These are phyloP conservation scores for Aphanomyces astaci DNA, from an alignment of 352 stramenopile genomes.

Conservation along the genomic window DNA sequence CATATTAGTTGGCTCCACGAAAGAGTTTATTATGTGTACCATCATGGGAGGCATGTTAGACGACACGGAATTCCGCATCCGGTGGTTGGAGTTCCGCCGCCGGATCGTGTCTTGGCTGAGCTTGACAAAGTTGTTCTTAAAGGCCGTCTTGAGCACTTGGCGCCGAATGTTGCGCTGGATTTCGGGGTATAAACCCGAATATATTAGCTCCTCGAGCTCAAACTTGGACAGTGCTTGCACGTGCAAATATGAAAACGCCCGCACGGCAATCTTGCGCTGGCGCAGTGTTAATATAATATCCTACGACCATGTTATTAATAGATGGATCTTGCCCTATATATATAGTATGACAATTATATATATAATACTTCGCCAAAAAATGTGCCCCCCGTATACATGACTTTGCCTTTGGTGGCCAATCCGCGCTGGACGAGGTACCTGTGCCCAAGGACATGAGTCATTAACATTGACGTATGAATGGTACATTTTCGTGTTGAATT, in stretches of 20 bases:
- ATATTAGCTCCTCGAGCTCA: conserved; percentile 20
- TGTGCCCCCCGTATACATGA: conserved; percentile 5
- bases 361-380: conserved; percentile 24
- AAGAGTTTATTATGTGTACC: too few relatives aligned
- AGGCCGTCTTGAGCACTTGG: conserved; percentile 22
- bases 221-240: conserved; percentile 18
- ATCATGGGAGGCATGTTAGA: not conserved
- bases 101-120: not conserved
- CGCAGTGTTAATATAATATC: conserved; percentile 19
- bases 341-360: too few relatives aligned
- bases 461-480: not conserved
- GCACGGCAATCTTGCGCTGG: conserved; percentile 12
- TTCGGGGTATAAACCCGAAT: conserved; percentile 21
- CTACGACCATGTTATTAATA: too few relatives aligned
- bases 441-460: not conserved
- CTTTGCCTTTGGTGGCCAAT: conserved; percentile 10
- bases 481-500: conserved; percentile 25
- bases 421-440: conserved; percentile 22
- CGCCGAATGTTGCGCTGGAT: conserved; percentile 21
- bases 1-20: not conserved
- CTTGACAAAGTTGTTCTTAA: conserved; percentile 24
- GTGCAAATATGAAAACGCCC: conserved; percentile 19
- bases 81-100: not conserved
- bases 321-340: too few relatives aligned
- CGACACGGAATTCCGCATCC: not conserved